Percentiles rank a stretch among this genome's conserved stretches.
Conservation (phyloP, 2,329 filamentous ascomycete genomes). For the Ceratocystis smalleyi region DNA sequence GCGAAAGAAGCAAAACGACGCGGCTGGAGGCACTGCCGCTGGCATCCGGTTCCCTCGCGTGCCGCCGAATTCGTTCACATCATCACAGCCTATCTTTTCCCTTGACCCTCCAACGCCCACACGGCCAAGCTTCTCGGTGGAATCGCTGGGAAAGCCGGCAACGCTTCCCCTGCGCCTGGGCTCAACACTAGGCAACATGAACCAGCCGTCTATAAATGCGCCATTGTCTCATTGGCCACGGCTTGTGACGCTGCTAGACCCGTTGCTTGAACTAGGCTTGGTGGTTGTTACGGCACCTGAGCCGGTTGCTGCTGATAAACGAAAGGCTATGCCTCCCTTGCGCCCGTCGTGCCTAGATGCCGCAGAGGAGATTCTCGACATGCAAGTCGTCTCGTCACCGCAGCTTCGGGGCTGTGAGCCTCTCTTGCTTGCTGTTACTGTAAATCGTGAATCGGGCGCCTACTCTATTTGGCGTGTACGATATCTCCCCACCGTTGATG, state of each 20-base stretch:
- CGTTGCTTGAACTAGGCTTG: constrained; percentile 69
- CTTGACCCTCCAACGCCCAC: constrained; percentile 3
- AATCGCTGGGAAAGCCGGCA: constrained; percentile 40
- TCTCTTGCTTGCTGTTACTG: constrained; percentile 62
- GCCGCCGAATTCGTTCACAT: constrained; percentile 65
- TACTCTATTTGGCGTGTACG: constrained; percentile 76
- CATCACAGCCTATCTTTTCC: constrained; percentile 45
- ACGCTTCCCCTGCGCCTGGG: constrained; percentile 37
- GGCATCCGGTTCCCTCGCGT: constrained; percentile 38
- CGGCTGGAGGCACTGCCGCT: neutral
- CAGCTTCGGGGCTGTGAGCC: constrained; percentile 28
- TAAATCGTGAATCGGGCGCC: constrained; percentile 58
- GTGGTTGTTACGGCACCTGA: constrained; percentile 47
- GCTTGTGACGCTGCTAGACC: constrained; percentile 72
- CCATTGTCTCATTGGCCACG: constrained; percentile 51
- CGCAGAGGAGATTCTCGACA: constrained; percentile 69
- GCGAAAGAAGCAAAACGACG: constrained; percentile 43
- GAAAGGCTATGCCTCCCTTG: constrained; percentile 24
- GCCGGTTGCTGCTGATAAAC: constrained; percentile 22
- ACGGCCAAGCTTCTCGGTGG: constrained; percentile 35
- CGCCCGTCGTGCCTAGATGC: constrained; percentile 47
- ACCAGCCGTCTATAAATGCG: constrained; percentile 38
- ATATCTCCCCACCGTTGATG: constrained; percentile 55
- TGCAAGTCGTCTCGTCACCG: constrained; percentile 52
- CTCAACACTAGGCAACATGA: constrained; percentile 41